Conservation (phyloP, 148 eudicot genomes). For the Chenopodium quinoa region DNA sequence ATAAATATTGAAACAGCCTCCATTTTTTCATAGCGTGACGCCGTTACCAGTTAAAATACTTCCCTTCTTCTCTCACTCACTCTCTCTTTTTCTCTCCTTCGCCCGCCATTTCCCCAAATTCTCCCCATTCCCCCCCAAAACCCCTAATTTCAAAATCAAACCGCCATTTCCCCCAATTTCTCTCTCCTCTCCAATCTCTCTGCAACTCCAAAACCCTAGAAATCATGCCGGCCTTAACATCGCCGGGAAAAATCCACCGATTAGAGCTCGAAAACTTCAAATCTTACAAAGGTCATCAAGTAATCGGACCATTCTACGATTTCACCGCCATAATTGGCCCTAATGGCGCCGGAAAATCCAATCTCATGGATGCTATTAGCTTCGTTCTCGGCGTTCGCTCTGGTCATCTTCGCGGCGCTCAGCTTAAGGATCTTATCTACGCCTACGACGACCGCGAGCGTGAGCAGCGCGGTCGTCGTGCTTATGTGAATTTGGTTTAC, state of each 20-base stretch:
- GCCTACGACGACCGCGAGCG: constrained; percentile 66
- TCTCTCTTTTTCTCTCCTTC: neutral
- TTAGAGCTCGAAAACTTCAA: constrained; percentile 92
- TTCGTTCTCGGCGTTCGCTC: constrained; percentile 90
- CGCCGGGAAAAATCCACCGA: constrained; percentile 71
- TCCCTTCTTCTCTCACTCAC: neutral
- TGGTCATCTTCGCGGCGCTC: constrained; percentile 89
- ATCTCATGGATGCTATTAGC: constrained; percentile 96
- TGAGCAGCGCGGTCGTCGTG: constrained; percentile 72
- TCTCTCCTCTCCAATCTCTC: neutral
- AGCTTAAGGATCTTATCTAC: constrained; percentile 79
- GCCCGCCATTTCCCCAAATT: constrained; percentile 33
- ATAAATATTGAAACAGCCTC: no score
- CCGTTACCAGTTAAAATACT: no score
- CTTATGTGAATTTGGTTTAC: constrained; percentile 75
- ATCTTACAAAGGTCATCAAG: constrained; percentile 83
- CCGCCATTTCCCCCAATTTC: neutral
- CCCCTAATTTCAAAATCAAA: neutral
- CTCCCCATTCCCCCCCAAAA: neutral
- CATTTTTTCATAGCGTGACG: neutral
- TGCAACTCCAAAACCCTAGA: constrained; percentile 7
- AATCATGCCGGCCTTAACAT: constrained; percentile 46
- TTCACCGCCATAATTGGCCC: constrained; percentile 99
- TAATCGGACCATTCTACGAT: constrained; percentile 82
- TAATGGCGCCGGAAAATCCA: constrained; percentile 93